These are phyloP conservation scores for Leccinum variicolor DNA, from an alignment of 768 basidiomycete genomes.

Conservation along the genomic window DNA sequence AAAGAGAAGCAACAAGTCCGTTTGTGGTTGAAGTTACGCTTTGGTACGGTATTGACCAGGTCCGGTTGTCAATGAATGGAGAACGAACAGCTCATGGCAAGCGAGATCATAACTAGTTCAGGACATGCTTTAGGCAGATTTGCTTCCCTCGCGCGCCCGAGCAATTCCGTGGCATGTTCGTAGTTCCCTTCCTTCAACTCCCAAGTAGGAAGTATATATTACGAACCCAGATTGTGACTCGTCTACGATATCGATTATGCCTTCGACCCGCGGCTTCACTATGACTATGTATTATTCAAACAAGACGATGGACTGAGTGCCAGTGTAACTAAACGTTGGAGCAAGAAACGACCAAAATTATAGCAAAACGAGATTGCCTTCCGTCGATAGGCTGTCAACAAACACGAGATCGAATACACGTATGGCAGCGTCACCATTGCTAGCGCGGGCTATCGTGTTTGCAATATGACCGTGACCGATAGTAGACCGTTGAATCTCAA, in stretches of 20 bases:
- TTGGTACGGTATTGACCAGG: too few species aligned
- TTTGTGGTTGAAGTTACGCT: too few species aligned
- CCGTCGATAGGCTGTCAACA: background rate
- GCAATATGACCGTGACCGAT: slow-evolving; percentile 9
- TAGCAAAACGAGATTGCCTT: slow-evolving; percentile 9
- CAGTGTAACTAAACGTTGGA: background rate
- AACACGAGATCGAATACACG: slow-evolving; percentile 2
- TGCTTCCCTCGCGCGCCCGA: background rate
- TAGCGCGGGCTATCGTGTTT: background rate
- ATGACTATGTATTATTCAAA: slow-evolving; percentile 3
- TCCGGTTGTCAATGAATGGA: background rate
- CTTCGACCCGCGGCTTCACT: slow-evolving; percentile 1
- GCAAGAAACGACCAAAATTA: background rate
- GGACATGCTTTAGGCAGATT: background rate
- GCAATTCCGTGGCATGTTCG: background rate
- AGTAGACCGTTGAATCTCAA: background rate
- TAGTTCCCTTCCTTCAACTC: background rate
- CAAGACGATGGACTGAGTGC: slow-evolving; percentile 1
- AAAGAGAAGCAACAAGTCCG: background rate
- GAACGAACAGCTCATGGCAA: background rate
- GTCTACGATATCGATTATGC: background rate
- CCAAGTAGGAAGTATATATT: slow-evolving; percentile 1
- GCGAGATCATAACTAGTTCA: slow-evolving; percentile 1
- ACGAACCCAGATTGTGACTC: slow-evolving; percentile 3
- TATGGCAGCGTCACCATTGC: background rate